Evolutionary conservation across 257 asterid genomes (phyloP).

Genomic region (Petunia axillaris): DNA sequence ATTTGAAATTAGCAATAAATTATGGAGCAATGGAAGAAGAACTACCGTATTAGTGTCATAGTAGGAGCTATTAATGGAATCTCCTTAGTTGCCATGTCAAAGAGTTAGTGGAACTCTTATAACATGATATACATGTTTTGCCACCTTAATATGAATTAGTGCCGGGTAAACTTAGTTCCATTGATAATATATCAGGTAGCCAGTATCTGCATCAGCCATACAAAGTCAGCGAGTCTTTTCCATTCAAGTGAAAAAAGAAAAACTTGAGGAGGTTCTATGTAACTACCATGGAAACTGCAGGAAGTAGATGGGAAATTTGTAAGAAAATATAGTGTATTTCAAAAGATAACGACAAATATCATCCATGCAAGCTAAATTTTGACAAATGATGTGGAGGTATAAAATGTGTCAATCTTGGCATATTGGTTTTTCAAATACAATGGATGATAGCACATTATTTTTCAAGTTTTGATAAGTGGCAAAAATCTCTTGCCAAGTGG

Average conservation of each 20-base stretch:
- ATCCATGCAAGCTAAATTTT: too few relatives aligned
- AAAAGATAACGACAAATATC: too few relatives aligned
- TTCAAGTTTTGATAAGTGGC: too few relatives aligned
- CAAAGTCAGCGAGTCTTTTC: slow-evolving; percentile 70
- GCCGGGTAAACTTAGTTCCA: neutral
- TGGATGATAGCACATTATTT: too few relatives aligned
- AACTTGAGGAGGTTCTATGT: slow-evolving; percentile 74
- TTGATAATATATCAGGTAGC: slow-evolving; percentile 43
- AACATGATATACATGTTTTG: neutral
- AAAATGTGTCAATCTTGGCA: too few relatives aligned
- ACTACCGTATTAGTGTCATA: slow-evolving; percentile 61
- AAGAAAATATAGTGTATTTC: too few relatives aligned
- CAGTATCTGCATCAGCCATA: slow-evolving; percentile 72
- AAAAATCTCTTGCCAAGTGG: too few relatives aligned
- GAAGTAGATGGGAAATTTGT: slow-evolving; percentile 52
- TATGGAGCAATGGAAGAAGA: slow-evolving; percentile 74
- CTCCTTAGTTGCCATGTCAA: slow-evolving; percentile 70
- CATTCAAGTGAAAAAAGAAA: slow-evolving; percentile 75
- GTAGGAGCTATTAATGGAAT: slow-evolving; percentile 72
- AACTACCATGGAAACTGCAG: slow-evolving; percentile 74
- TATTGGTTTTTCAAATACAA: too few relatives aligned
- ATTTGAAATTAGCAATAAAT: slow-evolving; percentile 58
- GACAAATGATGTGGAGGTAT: too few relatives aligned
- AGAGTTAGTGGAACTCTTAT: slow-evolving; percentile 44
- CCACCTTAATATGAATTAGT: neutral